phyloP scores from a whole-genome alignment of 2,329 filamentous ascomycete species.

The Aspergillus fischeri region DNA sequence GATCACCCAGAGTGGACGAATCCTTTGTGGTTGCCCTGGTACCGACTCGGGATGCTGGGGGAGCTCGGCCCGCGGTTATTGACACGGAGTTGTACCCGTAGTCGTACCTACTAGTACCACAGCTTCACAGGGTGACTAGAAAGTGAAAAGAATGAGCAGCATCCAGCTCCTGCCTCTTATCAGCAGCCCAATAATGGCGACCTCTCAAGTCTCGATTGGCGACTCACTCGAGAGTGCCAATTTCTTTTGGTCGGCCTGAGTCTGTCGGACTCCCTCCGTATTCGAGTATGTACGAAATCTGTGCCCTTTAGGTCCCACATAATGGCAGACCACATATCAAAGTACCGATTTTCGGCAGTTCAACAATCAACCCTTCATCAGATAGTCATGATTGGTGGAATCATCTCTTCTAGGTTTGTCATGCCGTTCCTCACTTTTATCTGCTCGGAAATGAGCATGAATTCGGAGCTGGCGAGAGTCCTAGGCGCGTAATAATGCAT shows the following conservation, averaged over 20 bases:
- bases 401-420: not conserved
- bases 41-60: not conserved
- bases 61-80: not conserved
- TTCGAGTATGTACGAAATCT: not conserved
- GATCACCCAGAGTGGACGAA: not conserved
- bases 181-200: not conserved
- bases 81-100: not conserved
- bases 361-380: not conserved
- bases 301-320: not conserved
- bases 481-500: not conserved
- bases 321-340: not conserved
- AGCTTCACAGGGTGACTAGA: not conserved
- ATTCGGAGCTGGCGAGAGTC: not conserved
- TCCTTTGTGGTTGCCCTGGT: not conserved
- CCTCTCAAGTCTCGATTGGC: not conserved
- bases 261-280: not conserved
- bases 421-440: not conserved
- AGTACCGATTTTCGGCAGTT: slow-evolving; percentile 8
- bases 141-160: not conserved
- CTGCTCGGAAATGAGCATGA: not conserved
- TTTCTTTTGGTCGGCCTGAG: no score
- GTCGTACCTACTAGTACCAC: not conserved
- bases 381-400: not conserved
- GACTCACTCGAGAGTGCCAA: not conserved
- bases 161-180: no score